Base-by-base conservation (phyloP, 1,284 basidiomycete genomes). In the Cryptococcus neoformans region DNA sequence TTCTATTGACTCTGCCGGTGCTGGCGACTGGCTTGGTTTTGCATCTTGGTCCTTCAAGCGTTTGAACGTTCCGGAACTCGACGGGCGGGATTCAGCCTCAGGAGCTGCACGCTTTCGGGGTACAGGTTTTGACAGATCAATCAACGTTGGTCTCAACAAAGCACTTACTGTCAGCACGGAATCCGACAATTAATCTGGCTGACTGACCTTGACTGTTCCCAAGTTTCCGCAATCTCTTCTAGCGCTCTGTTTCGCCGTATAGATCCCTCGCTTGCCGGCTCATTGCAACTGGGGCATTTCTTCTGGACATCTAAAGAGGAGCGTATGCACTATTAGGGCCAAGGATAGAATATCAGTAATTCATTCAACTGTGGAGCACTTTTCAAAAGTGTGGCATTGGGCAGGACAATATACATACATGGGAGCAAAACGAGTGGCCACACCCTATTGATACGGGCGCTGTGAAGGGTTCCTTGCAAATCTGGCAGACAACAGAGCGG, bases 401-500 rank as follows among this genome's bases (percentile, higher is more conserved):
- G 3, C 28, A 28, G 28, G 28, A 28, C 28, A 28, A 28, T 28
- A 28, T 4, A 64, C 76, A 58, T 49, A 76, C 76, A 17, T 69
- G 60, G 5, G 76, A 78, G 62, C 76, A 78, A 68, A 78, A 78
- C 1, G 68, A 70, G 55, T 78, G 76, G 12, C 76, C 76, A 54
- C 76, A 78, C 4, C 62, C 53, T 44, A 78, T 72, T 34, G 63
- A 66, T 51, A 78, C 76, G 1, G 76, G 76, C 2, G 60, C 70
- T 1, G 42, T 44, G 53, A 68, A 76, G 8, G 62, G 59, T 52
- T 73, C 74, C 57, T 76, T 76, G 58, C 74, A 76, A 56, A 76
- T 75, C 9, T 68, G 64, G 49, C 74, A 76, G 16, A 68, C 49
- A 10, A 74, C 56, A 0, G 69, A 65, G 4, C 66, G 60, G 54